Conservation (phyloP, 352 stramenopile species). For the Globisporangium spiculum region DNA sequence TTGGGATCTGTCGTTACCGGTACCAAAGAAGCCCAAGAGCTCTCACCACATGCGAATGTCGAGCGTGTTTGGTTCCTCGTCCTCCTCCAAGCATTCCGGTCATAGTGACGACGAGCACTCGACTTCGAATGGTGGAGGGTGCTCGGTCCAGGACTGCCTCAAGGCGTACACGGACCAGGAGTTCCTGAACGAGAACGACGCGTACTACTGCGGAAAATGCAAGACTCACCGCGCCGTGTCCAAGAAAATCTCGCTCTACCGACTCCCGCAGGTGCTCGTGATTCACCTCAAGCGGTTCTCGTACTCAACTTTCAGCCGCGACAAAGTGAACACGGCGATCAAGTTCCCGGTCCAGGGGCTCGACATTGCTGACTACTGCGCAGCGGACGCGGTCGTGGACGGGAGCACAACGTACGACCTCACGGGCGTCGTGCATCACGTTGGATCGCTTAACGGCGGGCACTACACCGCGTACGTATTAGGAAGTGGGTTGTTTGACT, state of each 20-base stretch:
- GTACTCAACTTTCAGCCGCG: conserved; percentile 70
- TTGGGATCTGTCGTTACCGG: conserved; percentile 75
- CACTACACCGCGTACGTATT: conserved; percentile 80
- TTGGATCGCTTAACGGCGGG: conserved; percentile 69
- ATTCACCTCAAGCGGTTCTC: conserved; percentile 90
- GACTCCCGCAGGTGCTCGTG: conserved; percentile 78
- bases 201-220: conserved; percentile 73
- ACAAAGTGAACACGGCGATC: conserved; percentile 75
- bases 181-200: conserved; percentile 53
- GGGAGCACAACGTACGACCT: conserved; percentile 78
- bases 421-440: conserved; percentile 74
- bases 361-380: conserved; percentile 70
- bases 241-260: conserved; percentile 80
- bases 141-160: conserved; percentile 66
- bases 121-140: conserved; percentile 13
- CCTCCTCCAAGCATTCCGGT: conserved; percentile 14
- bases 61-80: conserved; percentile 26
- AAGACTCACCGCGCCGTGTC: conserved; percentile 63
- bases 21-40: conserved; percentile 65
- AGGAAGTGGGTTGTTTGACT: too few relatives aligned
- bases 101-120: conserved; percentile 8
- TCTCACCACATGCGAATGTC: conserved; percentile 30
- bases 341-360: conserved; percentile 55
- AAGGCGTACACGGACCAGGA: conserved; percentile 74
- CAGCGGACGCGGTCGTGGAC: conserved; percentile 58